phyloP scores from a whole-genome alignment of 306 rosid genomes.

The Glycine latifolia region DNA sequence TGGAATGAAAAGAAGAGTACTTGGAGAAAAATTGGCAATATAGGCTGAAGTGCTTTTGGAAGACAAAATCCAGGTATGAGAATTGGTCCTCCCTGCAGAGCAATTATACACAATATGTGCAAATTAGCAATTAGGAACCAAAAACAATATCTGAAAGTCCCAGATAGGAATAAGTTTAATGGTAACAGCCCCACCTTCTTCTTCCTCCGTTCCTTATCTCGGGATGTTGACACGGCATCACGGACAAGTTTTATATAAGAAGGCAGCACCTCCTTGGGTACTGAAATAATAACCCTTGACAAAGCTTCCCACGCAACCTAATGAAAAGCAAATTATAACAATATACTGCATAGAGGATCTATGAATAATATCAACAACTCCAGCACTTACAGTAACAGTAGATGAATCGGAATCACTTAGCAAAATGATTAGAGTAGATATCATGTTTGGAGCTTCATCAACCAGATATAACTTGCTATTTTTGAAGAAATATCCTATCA shows the following conservation, averaged over 20 bases:
- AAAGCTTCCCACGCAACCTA: slow-evolving; percentile 95
- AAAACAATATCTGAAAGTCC: slow-evolving; percentile 6
- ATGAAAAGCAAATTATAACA: slow-evolving; percentile 39
- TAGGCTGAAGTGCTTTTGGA: slow-evolving; percentile 96
- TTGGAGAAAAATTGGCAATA: slow-evolving; percentile 95
- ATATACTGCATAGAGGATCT: slow-evolving; percentile 28
- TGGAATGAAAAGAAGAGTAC: slow-evolving; percentile 52
- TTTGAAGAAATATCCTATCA: slow-evolving; percentile 92
- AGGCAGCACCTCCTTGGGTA: slow-evolving; percentile 92
- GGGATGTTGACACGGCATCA: slow-evolving; percentile 95
- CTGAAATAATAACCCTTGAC: slow-evolving; percentile 80
- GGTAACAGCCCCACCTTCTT: slow-evolving; percentile 72
- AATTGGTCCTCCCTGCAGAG: slow-evolving; percentile 89
- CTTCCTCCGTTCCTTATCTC: slow-evolving; percentile 95
- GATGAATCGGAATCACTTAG: slow-evolving; percentile 90
- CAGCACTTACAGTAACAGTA: slow-evolving; percentile 70
- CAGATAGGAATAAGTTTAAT: slow-evolving; percentile 1
- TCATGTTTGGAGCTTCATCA: slow-evolving; percentile 94
- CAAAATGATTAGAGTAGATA: slow-evolving; percentile 81
- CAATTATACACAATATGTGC: slow-evolving; percentile 35
- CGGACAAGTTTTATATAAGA: slow-evolving; percentile 90
- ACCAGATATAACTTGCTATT: slow-evolving; percentile 90
- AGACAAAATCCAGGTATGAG: slow-evolving; percentile 93
- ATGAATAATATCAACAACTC: slow-evolving; percentile 42
- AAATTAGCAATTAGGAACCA: slow-evolving; percentile 21